Evolutionary conservation across 139 green algal species (phyloP), one percentile per base, ranked within the genome.

Genomic region (Chlorella sp.): DNA sequence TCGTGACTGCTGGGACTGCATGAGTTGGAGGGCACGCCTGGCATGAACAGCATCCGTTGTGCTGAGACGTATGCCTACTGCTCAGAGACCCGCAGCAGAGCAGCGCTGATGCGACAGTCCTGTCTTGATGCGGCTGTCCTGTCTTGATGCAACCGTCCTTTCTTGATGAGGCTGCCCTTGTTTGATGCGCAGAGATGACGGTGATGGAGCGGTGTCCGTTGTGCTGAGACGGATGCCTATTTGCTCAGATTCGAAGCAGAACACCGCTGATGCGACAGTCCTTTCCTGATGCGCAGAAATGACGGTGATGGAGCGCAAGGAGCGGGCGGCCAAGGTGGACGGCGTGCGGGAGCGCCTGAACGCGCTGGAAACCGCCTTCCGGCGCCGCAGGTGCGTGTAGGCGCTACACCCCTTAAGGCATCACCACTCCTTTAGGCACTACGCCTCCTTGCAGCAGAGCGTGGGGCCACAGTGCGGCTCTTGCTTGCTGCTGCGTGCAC

Each of bases 191-290:
- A 76, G 64, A 90, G 69, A 76, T 82, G 40, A 87, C 84, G 9
- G 74, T 83, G 43, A 43, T 62, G 26, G 87, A 91, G 82, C 68
- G 87, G n/a, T n/a, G n/a, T n/a, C n/a, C n/a, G n/a, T n/a, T n/a
- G n/a, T n/a, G n/a, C n/a, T n/a, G n/a, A n/a, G n/a, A n/a, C n/a
- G n/a, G n/a, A n/a, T n/a, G n/a, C n/a, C n/a, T n/a, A n/a, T n/a
- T n/a, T n/a, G n/a, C n/a, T n/a, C n/a, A n/a, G n/a, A n/a, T n/a
- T n/a, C n/a, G n/a, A n/a, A n/a, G n/a, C n/a, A n/a, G n/a, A n/a
- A n/a, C n/a, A n/a, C n/a, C n/a, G n/a, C n/a, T 32, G 56, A 20
- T 20, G 56, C 30, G 22, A 9, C 26, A n/a, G 56, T 20, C 56
- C 30, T 38, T 76, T 51, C 58, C 19, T 67, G 19, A 17, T 22